Evolutionary conservation across 169 alveolate species (phyloP).

Genomic region (Fabrea salina): DNA sequence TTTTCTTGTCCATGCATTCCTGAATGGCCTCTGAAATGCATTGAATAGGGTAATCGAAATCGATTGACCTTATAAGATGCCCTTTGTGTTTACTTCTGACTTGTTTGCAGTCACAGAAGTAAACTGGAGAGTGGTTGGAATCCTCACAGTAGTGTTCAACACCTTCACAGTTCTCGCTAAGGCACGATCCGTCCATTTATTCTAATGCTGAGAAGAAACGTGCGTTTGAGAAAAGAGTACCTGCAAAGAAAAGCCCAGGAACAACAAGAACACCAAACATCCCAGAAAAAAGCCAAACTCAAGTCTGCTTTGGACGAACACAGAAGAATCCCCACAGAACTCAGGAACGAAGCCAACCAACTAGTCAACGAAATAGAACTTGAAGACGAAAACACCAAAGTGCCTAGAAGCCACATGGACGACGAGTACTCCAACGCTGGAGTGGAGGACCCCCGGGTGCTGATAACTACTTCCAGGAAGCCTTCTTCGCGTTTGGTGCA

Average conservation of each 20-base stretch:
- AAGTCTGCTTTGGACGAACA: conserved; percentile 87
- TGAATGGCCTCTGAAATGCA: too few species aligned
- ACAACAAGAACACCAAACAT: conserved; percentile 81
- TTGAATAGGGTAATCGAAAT: too few species aligned
- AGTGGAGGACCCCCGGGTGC: conserved; percentile 90
- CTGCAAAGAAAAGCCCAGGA: conserved; percentile 89
- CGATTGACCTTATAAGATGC: too few species aligned
- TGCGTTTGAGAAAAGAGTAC: conserved; percentile 94
- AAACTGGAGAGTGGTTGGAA: too few species aligned
- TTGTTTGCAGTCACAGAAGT: too few species aligned
- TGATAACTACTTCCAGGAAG: conserved; percentile 95
- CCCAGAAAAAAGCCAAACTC: conserved; percentile 81
- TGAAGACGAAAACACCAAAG: conserved; percentile 82
- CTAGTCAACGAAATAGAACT: conserved; percentile 78
- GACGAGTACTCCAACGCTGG: conserved; percentile 90
- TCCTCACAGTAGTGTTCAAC: too few species aligned
- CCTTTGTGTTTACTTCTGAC: too few species aligned
- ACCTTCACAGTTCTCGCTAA: too few species aligned
- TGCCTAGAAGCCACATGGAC: conserved; percentile 86
- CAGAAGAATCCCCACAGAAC: conserved; percentile 84
- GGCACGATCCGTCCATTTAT: too few species aligned
- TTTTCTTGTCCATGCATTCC: too few species aligned
- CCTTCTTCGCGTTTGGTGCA: conserved; percentile 94
- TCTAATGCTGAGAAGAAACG: conserved; percentile 93
- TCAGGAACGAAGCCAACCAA: conserved; percentile 74